Conservation (phyloP, 2,329 filamentous ascomycete genomes). For the Lachnellula willkommii region DNA sequence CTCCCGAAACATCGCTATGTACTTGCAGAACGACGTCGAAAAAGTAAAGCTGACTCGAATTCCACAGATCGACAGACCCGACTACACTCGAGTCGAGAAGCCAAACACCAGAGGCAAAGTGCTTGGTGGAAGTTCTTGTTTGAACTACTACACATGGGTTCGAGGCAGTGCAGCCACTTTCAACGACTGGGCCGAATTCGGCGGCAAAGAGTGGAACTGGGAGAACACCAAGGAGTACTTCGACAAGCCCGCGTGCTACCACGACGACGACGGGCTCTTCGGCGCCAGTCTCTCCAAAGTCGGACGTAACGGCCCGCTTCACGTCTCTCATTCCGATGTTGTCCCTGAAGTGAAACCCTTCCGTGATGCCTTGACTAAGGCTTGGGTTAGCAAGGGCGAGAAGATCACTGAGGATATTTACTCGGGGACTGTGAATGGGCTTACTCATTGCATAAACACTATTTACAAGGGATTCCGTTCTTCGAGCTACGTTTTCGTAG, state of each 20-base stretch:
- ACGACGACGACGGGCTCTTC: conserved; percentile 47
- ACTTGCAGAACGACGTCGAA: too few species aligned
- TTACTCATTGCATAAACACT: conserved; percentile 48
- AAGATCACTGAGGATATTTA: conserved; percentile 49
- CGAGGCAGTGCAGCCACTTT: conserved; percentile 53
- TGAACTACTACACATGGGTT: conserved; percentile 62
- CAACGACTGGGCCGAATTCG: conserved; percentile 43
- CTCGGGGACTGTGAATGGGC: conserved; percentile 48
- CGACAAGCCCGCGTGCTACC: conserved; percentile 50
- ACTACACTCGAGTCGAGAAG: conserved; percentile 58
- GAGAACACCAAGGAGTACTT: conserved; percentile 46
- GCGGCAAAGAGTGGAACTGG: conserved; percentile 51
- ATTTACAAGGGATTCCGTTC: conserved; percentile 55
- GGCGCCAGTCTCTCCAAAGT: conserved; percentile 44
- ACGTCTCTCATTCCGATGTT: conserved; percentile 50
- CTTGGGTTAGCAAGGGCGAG: conserved; percentile 50
- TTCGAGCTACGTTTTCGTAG: conserved; percentile 46
- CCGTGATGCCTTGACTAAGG: conserved; percentile 43
- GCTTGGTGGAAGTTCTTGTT: conserved; percentile 47
- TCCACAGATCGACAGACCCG: conserved; percentile 50
- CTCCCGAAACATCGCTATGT: too few species aligned
- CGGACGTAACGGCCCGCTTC: conserved; percentile 46
- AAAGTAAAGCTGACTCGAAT: too few species aligned
- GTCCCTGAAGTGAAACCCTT: conserved; percentile 48
- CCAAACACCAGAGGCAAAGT: conserved; percentile 46